phyloP scores from a whole-genome alignment of 116 monocot species.

The Cymodocea nodosa region DNA sequence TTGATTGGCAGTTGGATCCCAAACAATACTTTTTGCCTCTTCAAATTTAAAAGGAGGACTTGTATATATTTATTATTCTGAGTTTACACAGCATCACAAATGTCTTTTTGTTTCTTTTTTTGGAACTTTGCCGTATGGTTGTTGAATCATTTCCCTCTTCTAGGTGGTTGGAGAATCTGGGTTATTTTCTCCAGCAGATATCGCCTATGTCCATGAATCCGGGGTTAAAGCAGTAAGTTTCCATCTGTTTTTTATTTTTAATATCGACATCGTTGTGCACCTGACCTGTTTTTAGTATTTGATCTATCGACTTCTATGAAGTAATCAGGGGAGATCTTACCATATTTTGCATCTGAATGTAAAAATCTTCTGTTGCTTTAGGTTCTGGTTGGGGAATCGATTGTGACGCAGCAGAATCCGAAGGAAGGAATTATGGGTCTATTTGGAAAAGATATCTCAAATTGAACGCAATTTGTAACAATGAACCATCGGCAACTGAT shows the following conservation, averaged over 20 bases:
- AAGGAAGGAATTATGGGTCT: conserved; percentile 45
- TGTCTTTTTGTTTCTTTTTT: not conserved
- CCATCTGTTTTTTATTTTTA: not conserved
- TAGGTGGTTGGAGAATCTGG: conserved; percentile 96
- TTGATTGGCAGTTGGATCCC: no score
- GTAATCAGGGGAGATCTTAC: not conserved
- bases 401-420: conserved; percentile 63
- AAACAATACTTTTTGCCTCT: no score
- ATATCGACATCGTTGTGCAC: not conserved
- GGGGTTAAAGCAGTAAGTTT: conserved; percentile 68
- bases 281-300: not conserved
- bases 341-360: not conserved
- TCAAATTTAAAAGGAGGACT: no score
- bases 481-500: not conserved
- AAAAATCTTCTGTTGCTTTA: not conserved
- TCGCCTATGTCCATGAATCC: conserved; percentile 72
- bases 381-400: conserved; percentile 86
- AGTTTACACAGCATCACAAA: no score
- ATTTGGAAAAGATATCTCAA: conserved; percentile 65
- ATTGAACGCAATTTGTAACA: not conserved
- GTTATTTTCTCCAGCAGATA: conserved; percentile 70
- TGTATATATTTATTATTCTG: no score
- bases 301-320: not conserved
- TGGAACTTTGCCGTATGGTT: not conserved
- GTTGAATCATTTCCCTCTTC: conserved; percentile 1